These are phyloP conservation scores for Trichosanthes truncata DNA, from an alignment of 306 rosid genomes.

Conservation along the genomic window DNA sequence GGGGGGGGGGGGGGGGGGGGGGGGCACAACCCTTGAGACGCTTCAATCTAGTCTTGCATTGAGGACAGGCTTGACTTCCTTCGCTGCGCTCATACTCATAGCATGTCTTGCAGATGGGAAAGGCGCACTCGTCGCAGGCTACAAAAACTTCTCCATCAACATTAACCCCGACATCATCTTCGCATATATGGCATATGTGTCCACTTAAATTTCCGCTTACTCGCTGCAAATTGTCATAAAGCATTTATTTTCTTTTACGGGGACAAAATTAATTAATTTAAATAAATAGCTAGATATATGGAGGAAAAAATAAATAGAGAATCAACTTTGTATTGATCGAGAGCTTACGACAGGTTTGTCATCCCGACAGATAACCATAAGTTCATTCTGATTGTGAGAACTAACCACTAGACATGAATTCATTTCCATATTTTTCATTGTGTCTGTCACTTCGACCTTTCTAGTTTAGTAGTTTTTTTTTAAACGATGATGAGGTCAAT, in stretches of 20 bases:
- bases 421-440: conserved; percentile 21
- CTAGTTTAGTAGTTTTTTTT: too few species aligned
- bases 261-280: too few species aligned
- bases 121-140: conserved; percentile 73
- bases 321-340: conserved; percentile 16
- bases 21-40: conserved; percentile 69
- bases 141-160: conserved; percentile 49
- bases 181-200: conserved; percentile 45
- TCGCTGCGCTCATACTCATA: conserved; percentile 63
- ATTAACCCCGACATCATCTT: conserved; percentile 38
- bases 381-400: conserved; percentile 52
- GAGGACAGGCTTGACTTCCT: conserved; percentile 59
- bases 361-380: conserved; percentile 45
- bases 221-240: background rate
- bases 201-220: conserved; percentile 19
- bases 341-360: conserved; percentile 35
- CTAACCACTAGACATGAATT: conserved; percentile 54
- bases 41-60: conserved; percentile 59
- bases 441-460: too few species aligned
- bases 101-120: conserved; percentile 61
- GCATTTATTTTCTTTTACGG: too few species aligned
- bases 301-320: too few species aligned
- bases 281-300: too few species aligned
- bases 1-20: too few species aligned
- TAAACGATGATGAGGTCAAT: background rate